These are phyloP conservation scores for Lojkania enalia DNA, from an alignment of 2,329 filamentous ascomycete species.

Conservation along the genomic window DNA sequence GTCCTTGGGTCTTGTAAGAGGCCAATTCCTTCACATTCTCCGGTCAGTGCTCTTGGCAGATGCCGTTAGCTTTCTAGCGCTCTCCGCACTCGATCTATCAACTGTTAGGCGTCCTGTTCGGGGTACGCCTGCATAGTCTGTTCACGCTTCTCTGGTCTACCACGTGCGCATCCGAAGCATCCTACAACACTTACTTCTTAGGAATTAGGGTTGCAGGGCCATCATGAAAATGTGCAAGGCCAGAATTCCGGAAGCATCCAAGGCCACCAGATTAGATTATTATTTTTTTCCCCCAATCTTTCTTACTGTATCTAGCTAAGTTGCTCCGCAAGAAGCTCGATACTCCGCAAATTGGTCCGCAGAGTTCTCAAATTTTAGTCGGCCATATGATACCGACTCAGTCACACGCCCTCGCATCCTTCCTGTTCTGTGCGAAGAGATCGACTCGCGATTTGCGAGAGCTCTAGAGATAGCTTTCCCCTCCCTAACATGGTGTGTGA, in stretches of 20 bases:
- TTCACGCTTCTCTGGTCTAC: neutral
- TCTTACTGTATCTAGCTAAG: too few relatives aligned
- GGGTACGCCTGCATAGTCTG: neutral
- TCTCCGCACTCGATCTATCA: slow-evolving; percentile 2
- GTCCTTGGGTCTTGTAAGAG: neutral
- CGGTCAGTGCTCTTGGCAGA: neutral
- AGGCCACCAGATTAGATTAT: neutral
- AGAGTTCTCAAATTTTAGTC: too few relatives aligned
- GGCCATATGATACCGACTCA: too few relatives aligned
- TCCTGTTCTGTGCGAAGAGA: too few relatives aligned
- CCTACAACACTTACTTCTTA: neutral
- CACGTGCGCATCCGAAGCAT: neutral
- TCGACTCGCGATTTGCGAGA: too few relatives aligned
- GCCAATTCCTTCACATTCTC: neutral
- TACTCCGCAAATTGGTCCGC: too few relatives aligned
- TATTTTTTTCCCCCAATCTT: too few relatives aligned
- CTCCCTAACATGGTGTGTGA: too few relatives aligned
- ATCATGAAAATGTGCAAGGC: neutral
- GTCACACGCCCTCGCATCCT: too few relatives aligned
- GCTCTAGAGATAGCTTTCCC: too few relatives aligned
- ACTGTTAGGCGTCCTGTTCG: neutral
- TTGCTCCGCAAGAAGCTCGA: too few relatives aligned
- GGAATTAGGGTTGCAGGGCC: neutral
- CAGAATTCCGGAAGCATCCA: neutral
- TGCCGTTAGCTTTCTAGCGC: neutral